Evolutionary conservation across 305 asterid species (phyloP).

Genomic region (Solanum hybrid): DNA sequence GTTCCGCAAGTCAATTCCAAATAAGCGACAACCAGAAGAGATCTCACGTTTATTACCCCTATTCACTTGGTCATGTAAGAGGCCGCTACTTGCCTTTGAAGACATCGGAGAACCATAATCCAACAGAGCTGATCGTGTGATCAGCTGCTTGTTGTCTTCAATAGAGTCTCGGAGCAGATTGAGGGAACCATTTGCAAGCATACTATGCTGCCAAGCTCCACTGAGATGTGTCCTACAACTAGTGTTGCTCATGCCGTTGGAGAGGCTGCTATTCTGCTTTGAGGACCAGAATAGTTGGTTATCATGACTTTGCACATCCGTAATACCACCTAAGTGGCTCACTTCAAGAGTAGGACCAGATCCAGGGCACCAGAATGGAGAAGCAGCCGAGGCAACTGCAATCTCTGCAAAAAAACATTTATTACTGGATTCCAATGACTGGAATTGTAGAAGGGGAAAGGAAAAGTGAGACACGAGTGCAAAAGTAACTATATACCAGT

Average conservation of each 20-base stretch:
- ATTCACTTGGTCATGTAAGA: constrained; percentile 33
- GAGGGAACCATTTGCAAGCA: constrained; percentile 26
- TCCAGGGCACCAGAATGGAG: constrained; percentile 43
- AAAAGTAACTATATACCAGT: constrained; percentile 23
- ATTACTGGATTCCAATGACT: not conserved
- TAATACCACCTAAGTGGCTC: constrained; percentile 22
- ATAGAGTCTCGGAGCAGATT: constrained; percentile 29
- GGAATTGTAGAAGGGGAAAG: not conserved
- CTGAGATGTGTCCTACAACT: constrained; percentile 12
- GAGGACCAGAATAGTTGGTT: constrained; percentile 39
- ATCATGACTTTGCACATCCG: constrained; percentile 29
- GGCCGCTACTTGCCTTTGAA: constrained; percentile 29
- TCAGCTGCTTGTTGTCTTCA: constrained; percentile 28
- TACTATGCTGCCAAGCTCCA: constrained; percentile 29
- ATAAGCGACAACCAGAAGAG: constrained; percentile 41
- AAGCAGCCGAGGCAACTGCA: constrained; percentile 15
- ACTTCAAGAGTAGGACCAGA: constrained; percentile 23
- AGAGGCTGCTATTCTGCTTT: constrained; percentile 24
- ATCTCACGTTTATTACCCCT: constrained; percentile 26
- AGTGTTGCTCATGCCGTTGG: not conserved
- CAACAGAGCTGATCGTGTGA: constrained; percentile 16
- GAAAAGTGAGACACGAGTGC: not conserved
- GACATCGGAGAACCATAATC: constrained; percentile 45
- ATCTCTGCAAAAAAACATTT: constrained; percentile 22
- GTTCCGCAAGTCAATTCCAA: constrained; percentile 69